Conservation (phyloP, 805 yeast species). For the Brettanomyces bruxellensis region DNA sequence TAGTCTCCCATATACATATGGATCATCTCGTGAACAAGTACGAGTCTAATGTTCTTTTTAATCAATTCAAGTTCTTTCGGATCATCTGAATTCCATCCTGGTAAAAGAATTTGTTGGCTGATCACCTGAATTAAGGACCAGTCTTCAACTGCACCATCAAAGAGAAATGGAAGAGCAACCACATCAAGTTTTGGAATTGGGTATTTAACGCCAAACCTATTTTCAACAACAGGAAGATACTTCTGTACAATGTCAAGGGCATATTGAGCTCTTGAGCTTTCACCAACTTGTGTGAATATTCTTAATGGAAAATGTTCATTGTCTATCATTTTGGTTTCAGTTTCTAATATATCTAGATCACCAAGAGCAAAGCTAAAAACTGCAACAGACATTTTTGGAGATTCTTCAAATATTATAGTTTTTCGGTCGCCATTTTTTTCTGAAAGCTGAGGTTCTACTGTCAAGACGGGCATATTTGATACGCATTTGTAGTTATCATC, state of each 20-base stretch:
- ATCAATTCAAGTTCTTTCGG: conserved; percentile 8
- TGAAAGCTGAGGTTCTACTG: conserved; percentile 8
- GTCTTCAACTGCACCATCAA: conserved; percentile 78
- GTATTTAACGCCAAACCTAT: conserved; percentile 33
- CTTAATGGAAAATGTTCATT: conserved; percentile 35
- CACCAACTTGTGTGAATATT: conserved; percentile 48
- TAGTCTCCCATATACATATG: conserved; percentile 78
- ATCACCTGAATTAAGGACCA: conserved; percentile 61
- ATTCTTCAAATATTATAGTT: conserved; percentile 35
- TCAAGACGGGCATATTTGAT: conserved; percentile 36
- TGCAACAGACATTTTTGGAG: conserved; percentile 56
- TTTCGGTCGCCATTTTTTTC: conserved; percentile 9
- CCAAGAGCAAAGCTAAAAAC: conserved; percentile 64
- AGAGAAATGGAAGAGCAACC: conserved; percentile 58
- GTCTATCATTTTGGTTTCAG: conserved; percentile 20
- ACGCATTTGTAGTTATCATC: conserved; percentile 37
- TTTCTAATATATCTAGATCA: conserved; percentile 46
- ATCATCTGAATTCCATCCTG: conserved; percentile 20
- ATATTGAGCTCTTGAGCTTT: conserved; percentile 35
- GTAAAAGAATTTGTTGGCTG: conserved; percentile 37
- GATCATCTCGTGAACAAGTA: conserved; percentile 62
- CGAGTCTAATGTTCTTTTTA: conserved; percentile 33
- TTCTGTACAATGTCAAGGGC: conserved; percentile 40
- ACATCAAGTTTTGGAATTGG: conserved; percentile 63
- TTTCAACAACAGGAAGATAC: conserved; percentile 39